Percentiles rank a stretch among this genome's conserved stretches.
Conservation (phyloP, 768 basidiomycete genomes). For the Cantharellus anzutake region DNA sequence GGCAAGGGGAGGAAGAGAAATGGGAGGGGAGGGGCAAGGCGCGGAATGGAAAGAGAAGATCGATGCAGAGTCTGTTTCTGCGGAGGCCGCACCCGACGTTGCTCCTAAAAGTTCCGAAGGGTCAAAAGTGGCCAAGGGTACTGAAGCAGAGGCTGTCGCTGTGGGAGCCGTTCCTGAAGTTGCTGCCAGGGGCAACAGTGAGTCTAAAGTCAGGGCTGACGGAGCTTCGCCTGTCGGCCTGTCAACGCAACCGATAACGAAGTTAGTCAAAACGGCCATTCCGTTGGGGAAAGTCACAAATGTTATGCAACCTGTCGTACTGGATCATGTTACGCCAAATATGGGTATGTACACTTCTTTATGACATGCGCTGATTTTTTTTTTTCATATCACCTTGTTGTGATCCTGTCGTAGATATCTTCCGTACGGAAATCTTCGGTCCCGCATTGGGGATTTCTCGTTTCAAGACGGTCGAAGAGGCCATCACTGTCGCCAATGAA, state of each 20-base stretch:
- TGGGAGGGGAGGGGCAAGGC: no score
- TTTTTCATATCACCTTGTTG: neutral
- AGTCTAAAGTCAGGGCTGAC: constrained; percentile 51
- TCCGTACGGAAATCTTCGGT: neutral
- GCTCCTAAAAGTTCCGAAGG: no score
- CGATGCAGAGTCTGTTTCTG: no score
- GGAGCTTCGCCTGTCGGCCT: neutral
- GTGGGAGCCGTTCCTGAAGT: constrained; percentile 33
- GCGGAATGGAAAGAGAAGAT: no score
- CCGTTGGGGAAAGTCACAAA: neutral
- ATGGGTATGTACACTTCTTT: constrained; percentile 18
- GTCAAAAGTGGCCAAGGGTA: no score
- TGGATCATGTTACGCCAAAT: neutral
- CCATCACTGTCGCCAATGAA: constrained; percentile 17
- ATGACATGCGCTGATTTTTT: constrained; percentile 6
- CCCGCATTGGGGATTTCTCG: neutral
- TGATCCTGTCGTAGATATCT: neutral
- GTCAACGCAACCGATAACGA: no score
- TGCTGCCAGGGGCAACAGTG: constrained; percentile 67
- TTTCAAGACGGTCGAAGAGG: constrained; percentile 13
- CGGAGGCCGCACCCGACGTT: no score
- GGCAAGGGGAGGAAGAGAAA: no score
- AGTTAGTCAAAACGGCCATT: no score
- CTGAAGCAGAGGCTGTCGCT: no score
- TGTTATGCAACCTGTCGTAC: neutral